phyloP scores from a whole-genome alignment of 2,329 filamentous ascomycete genomes.

The Saccharata proteae region DNA sequence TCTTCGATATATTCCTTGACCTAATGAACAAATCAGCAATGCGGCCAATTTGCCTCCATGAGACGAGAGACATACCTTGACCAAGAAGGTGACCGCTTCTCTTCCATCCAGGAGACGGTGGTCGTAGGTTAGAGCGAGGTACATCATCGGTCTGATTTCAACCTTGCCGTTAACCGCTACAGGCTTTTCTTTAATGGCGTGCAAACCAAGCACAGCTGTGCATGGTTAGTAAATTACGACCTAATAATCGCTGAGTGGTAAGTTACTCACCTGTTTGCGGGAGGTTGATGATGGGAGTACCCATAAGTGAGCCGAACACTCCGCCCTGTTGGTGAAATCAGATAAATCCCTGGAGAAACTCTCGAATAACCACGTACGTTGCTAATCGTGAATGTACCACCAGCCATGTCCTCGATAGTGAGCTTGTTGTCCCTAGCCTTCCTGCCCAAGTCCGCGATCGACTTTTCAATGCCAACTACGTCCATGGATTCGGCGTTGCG shows the following conservation, averaged over 20 bases:
- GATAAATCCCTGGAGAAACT: background rate
- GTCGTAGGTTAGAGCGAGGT: constrained; percentile 92
- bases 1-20: constrained; percentile 97
- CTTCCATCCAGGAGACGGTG: constrained; percentile 90
- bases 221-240: constrained; percentile 3
- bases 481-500: constrained; percentile 85
- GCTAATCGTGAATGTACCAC: constrained; percentile 95
- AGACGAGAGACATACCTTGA: constrained; percentile 50
- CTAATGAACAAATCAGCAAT: constrained; percentile 14
- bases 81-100: constrained; percentile 90
- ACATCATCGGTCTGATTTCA: constrained; percentile 98
- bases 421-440: constrained; percentile 96
- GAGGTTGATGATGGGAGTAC: constrained; percentile 96
- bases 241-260: background rate
- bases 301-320: constrained; percentile 94
- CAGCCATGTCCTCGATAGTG: constrained; percentile 98
- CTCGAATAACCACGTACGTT: constrained; percentile 42
- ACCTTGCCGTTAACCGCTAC: constrained; percentile 87
- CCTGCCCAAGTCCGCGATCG: constrained; percentile 88
- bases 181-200: constrained; percentile 91
- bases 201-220: constrained; percentile 69
- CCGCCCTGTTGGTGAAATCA: constrained; percentile 60
- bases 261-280: constrained; percentile 57
- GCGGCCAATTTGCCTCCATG: background rate
- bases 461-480: constrained; percentile 75